Conservation (phyloP, 2,329 filamentous ascomycete genomes). For the Albophoma yamanashiensis region DNA sequence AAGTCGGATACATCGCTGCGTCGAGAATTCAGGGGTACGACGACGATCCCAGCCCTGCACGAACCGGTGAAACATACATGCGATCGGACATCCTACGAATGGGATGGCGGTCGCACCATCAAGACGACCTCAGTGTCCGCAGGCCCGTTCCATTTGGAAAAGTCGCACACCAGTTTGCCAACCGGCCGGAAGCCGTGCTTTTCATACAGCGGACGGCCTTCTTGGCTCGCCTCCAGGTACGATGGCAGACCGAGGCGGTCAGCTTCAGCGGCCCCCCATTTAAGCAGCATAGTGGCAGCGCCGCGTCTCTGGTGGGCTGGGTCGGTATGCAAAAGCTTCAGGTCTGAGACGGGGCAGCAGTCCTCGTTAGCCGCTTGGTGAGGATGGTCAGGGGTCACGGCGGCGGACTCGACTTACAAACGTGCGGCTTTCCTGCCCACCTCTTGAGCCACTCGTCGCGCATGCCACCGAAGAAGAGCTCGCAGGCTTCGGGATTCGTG, state of each 20-base stretch:
- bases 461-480: slow-evolving; percentile 20
- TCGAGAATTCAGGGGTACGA: not conserved
- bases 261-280: slow-evolving; percentile 23
- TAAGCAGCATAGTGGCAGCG: slow-evolving; percentile 21
- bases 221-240: slow-evolving; percentile 24
- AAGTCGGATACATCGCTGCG: not conserved
- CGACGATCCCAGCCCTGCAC: not conserved
- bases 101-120: slow-evolving; percentile 12
- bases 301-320: slow-evolving; percentile 25
- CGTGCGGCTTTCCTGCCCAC: slow-evolving; percentile 19
- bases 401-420: slow-evolving; percentile 18
- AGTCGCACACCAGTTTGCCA: slow-evolving; percentile 13
- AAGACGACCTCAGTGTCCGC: slow-evolving; percentile 7
- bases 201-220: slow-evolving; percentile 21
- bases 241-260: slow-evolving; percentile 22
- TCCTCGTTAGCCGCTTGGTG: not conserved
- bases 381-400: not conserved
- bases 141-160: slow-evolving; percentile 18
- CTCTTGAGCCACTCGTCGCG: slow-evolving; percentile 16
- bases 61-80: not conserved
- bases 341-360: slow-evolving; percentile 12
- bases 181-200: slow-evolving; percentile 23
- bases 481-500: slow-evolving; percentile 21
- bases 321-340: slow-evolving; percentile 26
- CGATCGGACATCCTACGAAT: not conserved